A percentile compares a stretch with the other conserved stretches of the same genome.
Evolutionary conservation across 2,329 filamentous ascomycete species (phyloP).

Genomic region (Beauveria sp.): DNA sequence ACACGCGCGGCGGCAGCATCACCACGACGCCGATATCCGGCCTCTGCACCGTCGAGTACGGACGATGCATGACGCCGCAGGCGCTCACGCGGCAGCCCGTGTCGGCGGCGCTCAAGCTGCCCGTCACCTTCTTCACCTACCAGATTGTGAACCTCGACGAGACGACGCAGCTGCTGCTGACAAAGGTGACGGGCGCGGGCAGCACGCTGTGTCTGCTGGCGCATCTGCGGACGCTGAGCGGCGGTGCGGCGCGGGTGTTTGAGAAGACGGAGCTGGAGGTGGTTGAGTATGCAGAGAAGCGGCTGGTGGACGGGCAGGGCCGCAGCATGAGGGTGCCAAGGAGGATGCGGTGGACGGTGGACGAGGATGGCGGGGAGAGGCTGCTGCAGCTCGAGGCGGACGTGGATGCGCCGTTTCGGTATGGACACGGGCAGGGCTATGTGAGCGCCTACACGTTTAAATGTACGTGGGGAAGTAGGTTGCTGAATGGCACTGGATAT

Average conservation of each 20-base stretch:
- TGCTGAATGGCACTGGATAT: neutral
- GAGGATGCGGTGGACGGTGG: neutral
- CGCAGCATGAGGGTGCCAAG: neutral
- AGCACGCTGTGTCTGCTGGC: neutral
- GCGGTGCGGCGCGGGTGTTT: neutral
- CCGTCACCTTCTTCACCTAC: neutral
- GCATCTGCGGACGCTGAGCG: neutral
- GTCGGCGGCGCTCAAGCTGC: neutral
- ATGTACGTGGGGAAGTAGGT: neutral
- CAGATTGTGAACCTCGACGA: neutral
- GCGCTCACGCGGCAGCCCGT: neutral
- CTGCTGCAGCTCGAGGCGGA: neutral
- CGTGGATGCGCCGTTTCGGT: neutral
- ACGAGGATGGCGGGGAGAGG: neutral
- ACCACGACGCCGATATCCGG: neutral
- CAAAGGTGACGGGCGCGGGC: neutral
- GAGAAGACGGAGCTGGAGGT: neutral
- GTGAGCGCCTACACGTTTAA: neutral
- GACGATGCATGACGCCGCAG: neutral
- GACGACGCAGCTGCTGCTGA: neutral
- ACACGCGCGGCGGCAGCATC: neutral
- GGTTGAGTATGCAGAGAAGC: neutral
- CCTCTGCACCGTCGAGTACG: neutral
- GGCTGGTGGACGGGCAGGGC: neutral
- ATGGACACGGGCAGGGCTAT: neutral